Percentiles rank a stretch among this genome's conserved stretches.
phyloP scores from a whole-genome alignment of 495 filamentous ascomycete species.

The Trichoderma parareesei region DNA sequence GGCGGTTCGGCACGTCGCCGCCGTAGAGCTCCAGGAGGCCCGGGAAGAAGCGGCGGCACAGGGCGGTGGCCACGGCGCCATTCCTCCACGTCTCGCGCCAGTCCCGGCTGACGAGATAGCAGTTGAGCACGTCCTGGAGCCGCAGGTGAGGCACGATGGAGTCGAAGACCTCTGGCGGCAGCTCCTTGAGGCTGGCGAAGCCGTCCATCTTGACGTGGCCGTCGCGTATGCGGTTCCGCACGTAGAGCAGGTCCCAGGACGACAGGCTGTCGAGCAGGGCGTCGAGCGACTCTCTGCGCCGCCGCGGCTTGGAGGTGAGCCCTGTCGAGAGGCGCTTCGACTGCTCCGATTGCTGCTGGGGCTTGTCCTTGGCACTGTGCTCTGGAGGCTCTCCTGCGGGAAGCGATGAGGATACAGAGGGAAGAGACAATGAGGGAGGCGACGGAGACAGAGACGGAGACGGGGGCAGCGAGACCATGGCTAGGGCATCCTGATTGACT shows the following conservation, averaged over 20 bases:
- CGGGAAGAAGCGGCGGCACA: slow-evolving; percentile 8
- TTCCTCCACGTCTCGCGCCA: background rate
- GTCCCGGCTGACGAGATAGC: background rate
- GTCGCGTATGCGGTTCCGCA: background rate
- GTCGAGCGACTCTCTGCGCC: background rate
- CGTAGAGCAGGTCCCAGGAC: background rate
- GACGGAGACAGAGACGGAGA: background rate
- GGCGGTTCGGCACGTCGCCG: background rate
- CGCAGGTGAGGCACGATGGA: background rate
- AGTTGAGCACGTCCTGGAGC: slow-evolving; percentile 3
- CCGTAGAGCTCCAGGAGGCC: slow-evolving; percentile 2
- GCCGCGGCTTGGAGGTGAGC: background rate
- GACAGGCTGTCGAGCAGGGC: background rate
- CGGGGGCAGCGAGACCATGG: background rate
- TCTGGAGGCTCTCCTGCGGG: too few species aligned
- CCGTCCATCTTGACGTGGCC: background rate
- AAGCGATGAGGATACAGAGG: background rate
- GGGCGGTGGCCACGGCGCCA: background rate
- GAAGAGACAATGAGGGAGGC: background rate
- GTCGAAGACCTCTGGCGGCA: slow-evolving; percentile 3
- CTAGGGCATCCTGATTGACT: background rate
- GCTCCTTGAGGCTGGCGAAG: slow-evolving; percentile 2
- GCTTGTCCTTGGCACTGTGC: background rate
- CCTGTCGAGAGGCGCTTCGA: background rate
- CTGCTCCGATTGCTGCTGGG: background rate